These are phyloP conservation scores for Globisporangium splendens DNA, from an alignment of 352 stramenopile species.

Conservation along the genomic window DNA sequence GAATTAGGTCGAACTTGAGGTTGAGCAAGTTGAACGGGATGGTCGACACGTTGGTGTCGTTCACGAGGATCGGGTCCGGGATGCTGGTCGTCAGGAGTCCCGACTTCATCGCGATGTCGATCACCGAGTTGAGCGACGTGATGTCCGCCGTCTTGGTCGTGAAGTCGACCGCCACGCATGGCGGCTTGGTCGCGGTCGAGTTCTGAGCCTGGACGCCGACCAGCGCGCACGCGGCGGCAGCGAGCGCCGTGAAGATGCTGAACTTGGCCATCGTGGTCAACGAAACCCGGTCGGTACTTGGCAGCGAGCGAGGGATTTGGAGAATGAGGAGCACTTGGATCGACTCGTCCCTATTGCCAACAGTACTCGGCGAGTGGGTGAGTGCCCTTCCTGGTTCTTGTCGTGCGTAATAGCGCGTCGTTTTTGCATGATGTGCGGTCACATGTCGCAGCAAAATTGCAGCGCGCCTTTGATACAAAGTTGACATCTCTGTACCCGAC, in stretches of 20 bases:
- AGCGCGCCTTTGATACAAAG: too few species aligned
- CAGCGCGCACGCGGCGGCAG: neutral
- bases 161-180: conserved; percentile 9
- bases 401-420: too few species aligned
- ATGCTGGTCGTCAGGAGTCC: conserved; percentile 4
- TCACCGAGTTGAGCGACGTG: conserved; percentile 11
- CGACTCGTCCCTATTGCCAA: too few species aligned
- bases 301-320: conserved; percentile 3
- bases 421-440: too few species aligned
- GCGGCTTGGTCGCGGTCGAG: neutral
- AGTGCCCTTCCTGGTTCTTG: too few species aligned
- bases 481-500: too few species aligned
- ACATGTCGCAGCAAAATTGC: too few species aligned
- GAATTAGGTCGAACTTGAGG: conserved; percentile 24
- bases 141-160: conserved; percentile 11
- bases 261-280: conserved; percentile 5
- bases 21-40: conserved; percentile 27
- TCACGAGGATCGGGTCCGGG: conserved; percentile 19
- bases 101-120: conserved; percentile 8
- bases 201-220: conserved; percentile 6
- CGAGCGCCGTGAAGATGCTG: neutral
- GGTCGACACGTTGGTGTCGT: conserved; percentile 19
- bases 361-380: too few species aligned
- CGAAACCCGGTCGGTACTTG: neutral
- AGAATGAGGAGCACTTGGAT: neutral